Conservation (phyloP, 352 stramenopile species). For the Phytophthora sp. region DNA sequence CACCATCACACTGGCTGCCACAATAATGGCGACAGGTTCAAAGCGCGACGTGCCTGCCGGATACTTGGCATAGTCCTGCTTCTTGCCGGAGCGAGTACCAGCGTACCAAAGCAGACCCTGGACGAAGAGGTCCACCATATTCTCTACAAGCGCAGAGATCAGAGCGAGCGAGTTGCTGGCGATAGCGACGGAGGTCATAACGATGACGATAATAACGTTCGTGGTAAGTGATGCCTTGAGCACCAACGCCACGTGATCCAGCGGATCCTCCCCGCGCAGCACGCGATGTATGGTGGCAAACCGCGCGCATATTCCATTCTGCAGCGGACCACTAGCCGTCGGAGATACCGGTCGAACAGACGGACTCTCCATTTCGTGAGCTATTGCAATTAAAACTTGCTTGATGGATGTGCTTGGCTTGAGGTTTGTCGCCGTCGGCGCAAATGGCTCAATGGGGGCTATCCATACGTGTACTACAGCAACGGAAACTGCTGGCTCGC, state of each 20-base stretch:
- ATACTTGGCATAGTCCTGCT: slow-evolving; percentile 90
- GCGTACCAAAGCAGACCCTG: slow-evolving; percentile 91
- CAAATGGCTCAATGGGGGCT: slow-evolving; percentile 5
- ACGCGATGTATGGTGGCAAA: slow-evolving; percentile 20
- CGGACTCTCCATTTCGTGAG: slow-evolving; percentile 26
- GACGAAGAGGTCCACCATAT: slow-evolving; percentile 92
- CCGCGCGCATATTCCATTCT: slow-evolving; percentile 6
- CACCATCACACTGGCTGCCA: slow-evolving; percentile 92
- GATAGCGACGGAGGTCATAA: slow-evolving; percentile 75
- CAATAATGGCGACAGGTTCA: slow-evolving; percentile 93
- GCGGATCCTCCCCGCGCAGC: slow-evolving; percentile 39
- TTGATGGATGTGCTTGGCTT: slow-evolving; percentile 7
- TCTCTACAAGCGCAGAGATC: slow-evolving; percentile 92
- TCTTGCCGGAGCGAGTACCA: slow-evolving; percentile 77
- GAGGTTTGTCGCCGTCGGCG: slow-evolving; percentile 2
- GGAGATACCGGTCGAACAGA: slow-evolving; percentile 15
- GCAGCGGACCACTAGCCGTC: not conserved
- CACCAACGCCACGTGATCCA: slow-evolving; percentile 62
- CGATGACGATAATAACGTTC: slow-evolving; percentile 72
- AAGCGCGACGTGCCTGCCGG: slow-evolving; percentile 91
- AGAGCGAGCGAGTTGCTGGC: slow-evolving; percentile 88
- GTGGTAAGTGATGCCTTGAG: slow-evolving; percentile 64
- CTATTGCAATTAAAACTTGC: not conserved
- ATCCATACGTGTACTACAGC: too few relatives aligned
- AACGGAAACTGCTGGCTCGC: slow-evolving; percentile 6